Conservation (phyloP, 2,329 filamentous ascomycete species). For the Fusarium sp. region DNA sequence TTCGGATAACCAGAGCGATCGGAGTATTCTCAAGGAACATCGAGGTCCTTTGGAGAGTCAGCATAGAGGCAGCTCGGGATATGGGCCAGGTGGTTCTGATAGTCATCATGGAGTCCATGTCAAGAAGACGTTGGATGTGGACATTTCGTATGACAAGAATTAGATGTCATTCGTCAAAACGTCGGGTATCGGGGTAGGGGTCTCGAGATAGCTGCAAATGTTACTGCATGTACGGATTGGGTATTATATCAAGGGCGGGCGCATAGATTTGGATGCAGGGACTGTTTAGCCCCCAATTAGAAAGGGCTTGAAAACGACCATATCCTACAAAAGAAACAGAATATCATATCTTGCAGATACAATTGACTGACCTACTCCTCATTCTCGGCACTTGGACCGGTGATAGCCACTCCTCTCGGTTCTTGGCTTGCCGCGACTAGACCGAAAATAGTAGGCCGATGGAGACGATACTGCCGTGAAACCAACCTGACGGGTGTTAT, state of each 20-base stretch:
- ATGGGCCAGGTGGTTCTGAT: neutral
- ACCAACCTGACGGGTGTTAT: neutral
- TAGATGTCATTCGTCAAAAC: neutral
- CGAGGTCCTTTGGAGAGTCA: neutral
- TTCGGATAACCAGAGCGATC: slow-evolving; percentile 28
- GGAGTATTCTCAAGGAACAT: slow-evolving; percentile 25
- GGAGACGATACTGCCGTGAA: slow-evolving; percentile 13
- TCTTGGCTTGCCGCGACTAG: neutral
- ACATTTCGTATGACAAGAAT: slow-evolving; percentile 19
- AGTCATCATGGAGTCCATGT: neutral
- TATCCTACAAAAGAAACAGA: neutral
- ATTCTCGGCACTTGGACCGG: neutral
- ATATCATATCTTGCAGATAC: neutral
- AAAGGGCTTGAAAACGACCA: neutral
- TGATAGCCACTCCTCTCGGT: slow-evolving; percentile 1
- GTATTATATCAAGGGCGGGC: neutral
- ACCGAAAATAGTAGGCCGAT: slow-evolving; percentile 29
- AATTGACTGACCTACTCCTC: neutral
- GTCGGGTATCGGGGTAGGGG: neutral
- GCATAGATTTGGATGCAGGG: neutral
- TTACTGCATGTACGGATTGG: neutral
- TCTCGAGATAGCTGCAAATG: neutral
- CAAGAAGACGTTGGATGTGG: slow-evolving; percentile 16
- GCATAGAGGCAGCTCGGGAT: accelerated
- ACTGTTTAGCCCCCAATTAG: neutral